Conservation (phyloP, 495 filamentous ascomycete genomes). For the Hypoxylon lenormandii region DNA sequence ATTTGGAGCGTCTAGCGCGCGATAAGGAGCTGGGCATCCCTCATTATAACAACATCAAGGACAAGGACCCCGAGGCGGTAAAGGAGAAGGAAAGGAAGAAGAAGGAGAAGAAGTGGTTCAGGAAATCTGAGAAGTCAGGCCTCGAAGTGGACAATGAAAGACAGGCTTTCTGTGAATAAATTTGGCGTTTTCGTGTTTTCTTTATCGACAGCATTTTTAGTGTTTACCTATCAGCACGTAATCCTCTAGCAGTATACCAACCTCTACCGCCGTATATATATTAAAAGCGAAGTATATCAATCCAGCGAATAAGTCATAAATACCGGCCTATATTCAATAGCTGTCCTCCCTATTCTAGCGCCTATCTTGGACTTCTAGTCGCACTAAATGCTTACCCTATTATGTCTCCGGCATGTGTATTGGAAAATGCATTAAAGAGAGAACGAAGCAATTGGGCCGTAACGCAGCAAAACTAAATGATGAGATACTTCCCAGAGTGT, state of each 20-base stretch:
- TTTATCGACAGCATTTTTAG: conserved; percentile 28
- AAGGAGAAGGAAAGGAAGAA: conserved; percentile 50
- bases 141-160: conserved; percentile 32
- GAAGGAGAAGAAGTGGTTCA: conserved; percentile 41
- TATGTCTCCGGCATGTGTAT: too few species aligned
- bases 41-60: conserved; percentile 68
- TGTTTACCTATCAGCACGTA: conserved; percentile 12
- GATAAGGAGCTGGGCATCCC: conserved; percentile 64
- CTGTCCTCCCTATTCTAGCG: too few species aligned
- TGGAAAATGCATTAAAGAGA: too few species aligned
- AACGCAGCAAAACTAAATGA: not conserved
- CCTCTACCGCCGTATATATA: not conserved
- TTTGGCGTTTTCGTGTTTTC: conserved; percentile 25
- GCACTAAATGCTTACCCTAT: too few species aligned
- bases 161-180: conserved; percentile 32
- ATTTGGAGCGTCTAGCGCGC: conserved; percentile 57
- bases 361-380: too few species aligned
- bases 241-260: not conserved
- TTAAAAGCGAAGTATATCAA: not conserved
- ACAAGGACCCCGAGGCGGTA: conserved; percentile 60
- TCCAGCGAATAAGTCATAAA: too few species aligned
- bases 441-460: not conserved
- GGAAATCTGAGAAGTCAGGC: conserved; percentile 29
- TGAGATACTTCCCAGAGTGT: not conserved
- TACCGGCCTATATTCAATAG: too few species aligned